A percentile compares a stretch with the other conserved stretches of the same genome.
These are phyloP conservation scores for Immersiella caudata DNA, from an alignment of 495 filamentous ascomycete species.

Conservation along the genomic window DNA sequence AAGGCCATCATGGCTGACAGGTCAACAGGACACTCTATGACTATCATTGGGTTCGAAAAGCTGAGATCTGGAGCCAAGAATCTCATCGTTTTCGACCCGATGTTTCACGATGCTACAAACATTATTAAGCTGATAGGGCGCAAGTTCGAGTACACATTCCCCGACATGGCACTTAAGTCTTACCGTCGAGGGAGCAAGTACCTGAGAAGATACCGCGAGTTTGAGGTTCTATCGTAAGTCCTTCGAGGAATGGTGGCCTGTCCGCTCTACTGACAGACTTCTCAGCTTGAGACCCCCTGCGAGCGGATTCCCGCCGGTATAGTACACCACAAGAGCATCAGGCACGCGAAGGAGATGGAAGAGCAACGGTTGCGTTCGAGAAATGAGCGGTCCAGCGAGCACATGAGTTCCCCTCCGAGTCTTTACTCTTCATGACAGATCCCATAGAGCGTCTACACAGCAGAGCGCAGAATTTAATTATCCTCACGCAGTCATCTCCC, in stretches of 20 bases:
- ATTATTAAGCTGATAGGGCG: constrained; percentile 60
- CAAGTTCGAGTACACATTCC: constrained; percentile 49
- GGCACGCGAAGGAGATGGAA: not conserved
- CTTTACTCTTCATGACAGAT: not conserved
- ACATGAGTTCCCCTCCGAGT: not conserved
- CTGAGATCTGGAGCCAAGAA: constrained; percentile 65
- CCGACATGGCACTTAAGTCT: constrained; percentile 62
- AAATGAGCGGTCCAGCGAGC: not conserved
- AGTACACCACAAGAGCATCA: not conserved
- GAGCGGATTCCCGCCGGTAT: constrained; percentile 8
- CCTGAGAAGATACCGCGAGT: constrained; percentile 69
- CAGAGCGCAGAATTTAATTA: not conserved
- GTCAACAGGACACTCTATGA: constrained; percentile 78
- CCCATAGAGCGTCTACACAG: not conserved
- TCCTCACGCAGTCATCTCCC: constrained; percentile 43
- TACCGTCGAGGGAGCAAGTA: constrained; percentile 72
- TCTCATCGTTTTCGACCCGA: constrained; percentile 87
- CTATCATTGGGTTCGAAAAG: constrained; percentile 83
- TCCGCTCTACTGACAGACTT: not conserved
- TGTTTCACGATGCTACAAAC: constrained; percentile 69
- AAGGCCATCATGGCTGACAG: not conserved
- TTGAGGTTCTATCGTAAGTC: constrained; percentile 77
- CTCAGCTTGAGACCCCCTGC: constrained; percentile 4
- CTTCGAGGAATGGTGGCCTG: not conserved
- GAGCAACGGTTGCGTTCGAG: not conserved